Evolutionary conservation across 2,329 filamentous ascomycete species (phyloP), one percentile per base, ranked within the genome.

Genomic region (Sporothrix phasma): DNA sequence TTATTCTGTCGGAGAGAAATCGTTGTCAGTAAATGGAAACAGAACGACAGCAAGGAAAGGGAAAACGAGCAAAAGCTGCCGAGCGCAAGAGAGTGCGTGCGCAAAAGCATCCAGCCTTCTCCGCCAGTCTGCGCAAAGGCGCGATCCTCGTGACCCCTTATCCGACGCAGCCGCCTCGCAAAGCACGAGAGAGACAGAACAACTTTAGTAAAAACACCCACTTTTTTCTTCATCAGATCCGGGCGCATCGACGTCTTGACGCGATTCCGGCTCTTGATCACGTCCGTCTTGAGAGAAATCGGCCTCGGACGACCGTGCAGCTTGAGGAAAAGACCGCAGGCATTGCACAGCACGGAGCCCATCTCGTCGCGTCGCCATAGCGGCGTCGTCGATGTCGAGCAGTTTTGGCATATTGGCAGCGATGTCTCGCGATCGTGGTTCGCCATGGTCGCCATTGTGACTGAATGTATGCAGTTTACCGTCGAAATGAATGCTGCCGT

Each of bases 261-360:
- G 69, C 94, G 87, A 78, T 99, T 99, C 72, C 94, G 91, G 80
- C 92, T 97, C 81, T 99, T 99, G 80, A 99, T 99, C 70, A 97
- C 93, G 80, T 99, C 94, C 58, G 94, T 97, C 82, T 99, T 99
- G 71, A 99, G 84, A 71, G 90, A 96, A 75, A 96, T 97, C 70
- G 94, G 94, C 64, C 94, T 88, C 66, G 94, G 86, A 29, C 92
- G 89, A 68, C 92, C 92, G 75, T 99, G 94, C 70, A 99, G 83
- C 82, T 99, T 99, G 72, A 97, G 84, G 77, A 97, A 99, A 64
- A 99, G 84, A 66, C 94, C 94, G 77, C 94, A 99, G 72, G 94
- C 94, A 78, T 99, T 99, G 86, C 94, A 99, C 61, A 99, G 88
- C 43, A 99, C 93, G 0, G 92, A 89, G 69, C 94, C 94, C 72